These are phyloP conservation scores for Takashimella tepidaria DNA, from an alignment of 1,284 basidiomycete species.

Conservation along the genomic window DNA sequence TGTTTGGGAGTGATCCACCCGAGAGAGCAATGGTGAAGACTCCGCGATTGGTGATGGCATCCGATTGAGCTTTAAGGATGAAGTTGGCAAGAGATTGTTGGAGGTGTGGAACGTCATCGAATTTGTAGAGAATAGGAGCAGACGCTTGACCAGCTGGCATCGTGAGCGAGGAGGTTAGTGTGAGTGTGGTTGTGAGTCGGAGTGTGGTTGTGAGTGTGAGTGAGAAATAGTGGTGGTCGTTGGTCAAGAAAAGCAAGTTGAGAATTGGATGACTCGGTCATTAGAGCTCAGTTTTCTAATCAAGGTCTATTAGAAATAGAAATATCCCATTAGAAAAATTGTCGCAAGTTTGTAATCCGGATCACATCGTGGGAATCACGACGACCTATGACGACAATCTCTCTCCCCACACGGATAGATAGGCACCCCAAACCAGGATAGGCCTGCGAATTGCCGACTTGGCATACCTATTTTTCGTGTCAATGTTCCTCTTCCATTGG, in stretches of 20 bases:
- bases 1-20: conserved; percentile 85
- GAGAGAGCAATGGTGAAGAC: conserved; percentile 89
- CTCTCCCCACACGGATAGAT: too few relatives aligned
- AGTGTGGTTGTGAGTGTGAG: neutral
- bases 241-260: too few relatives aligned
- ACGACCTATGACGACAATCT: too few relatives aligned
- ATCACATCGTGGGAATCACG: too few relatives aligned
- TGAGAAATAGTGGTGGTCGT: too few relatives aligned
- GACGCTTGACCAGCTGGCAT: conserved; percentile 23
- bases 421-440: too few relatives aligned
- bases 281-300: too few relatives aligned
- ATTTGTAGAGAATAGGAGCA: conserved; percentile 68
- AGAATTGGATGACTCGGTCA: too few relatives aligned
- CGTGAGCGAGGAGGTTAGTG: neutral
- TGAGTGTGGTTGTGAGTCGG: neutral
- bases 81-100: conserved; percentile 69
- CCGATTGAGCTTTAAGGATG: conserved; percentile 80
- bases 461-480: neutral
- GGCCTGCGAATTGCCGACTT: too few relatives aligned
- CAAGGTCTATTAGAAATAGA: too few relatives aligned
- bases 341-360: too few relatives aligned
- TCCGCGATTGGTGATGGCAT: conserved; percentile 80
- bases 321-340: too few relatives aligned
- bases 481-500: neutral
- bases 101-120: conserved; percentile 55